These are phyloP conservation scores for Paramecium sexaurelia DNA, from an alignment of 73 alveolate genomes.

Conservation along the genomic window DNA sequence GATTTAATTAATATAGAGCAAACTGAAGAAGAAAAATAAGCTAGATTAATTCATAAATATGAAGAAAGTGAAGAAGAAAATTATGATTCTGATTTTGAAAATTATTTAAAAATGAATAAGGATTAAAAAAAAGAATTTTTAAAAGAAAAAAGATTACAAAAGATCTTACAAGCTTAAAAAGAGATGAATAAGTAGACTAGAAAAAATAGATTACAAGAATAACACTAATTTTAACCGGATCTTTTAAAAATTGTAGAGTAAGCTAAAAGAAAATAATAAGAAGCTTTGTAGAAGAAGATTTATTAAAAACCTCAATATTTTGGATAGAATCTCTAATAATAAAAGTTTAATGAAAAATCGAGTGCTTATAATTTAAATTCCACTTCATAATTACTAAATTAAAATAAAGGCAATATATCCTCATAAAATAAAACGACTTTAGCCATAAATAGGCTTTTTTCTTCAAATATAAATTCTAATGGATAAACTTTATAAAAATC, in stretches of 20 bases:
- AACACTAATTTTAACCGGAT: background rate
- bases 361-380: background rate
- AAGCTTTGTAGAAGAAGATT: background rate
- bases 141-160: background rate
- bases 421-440: background rate
- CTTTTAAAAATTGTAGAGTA: background rate
- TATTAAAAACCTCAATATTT: background rate
- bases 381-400: background rate
- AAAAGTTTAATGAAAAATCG: background rate
- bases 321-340: background rate
- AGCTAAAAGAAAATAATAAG: background rate
- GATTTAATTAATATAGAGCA: background rate
- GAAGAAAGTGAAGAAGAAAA: constrained; percentile 16
- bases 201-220: constrained; percentile 9
- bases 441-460: constrained; percentile 8
- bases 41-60: background rate
- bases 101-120: background rate
- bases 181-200: background rate
- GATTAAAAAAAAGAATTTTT: background rate
- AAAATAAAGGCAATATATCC: background rate
- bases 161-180: background rate
- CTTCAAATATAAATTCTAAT: background rate
- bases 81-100: constrained; percentile 20
- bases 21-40: constrained; percentile 11
- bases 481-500: background rate